Evolutionary conservation across 352 stramenopile genomes (phyloP), one percentile per base, ranked within the genome.

Genomic region (Phytophthora niederhauseri): DNA sequence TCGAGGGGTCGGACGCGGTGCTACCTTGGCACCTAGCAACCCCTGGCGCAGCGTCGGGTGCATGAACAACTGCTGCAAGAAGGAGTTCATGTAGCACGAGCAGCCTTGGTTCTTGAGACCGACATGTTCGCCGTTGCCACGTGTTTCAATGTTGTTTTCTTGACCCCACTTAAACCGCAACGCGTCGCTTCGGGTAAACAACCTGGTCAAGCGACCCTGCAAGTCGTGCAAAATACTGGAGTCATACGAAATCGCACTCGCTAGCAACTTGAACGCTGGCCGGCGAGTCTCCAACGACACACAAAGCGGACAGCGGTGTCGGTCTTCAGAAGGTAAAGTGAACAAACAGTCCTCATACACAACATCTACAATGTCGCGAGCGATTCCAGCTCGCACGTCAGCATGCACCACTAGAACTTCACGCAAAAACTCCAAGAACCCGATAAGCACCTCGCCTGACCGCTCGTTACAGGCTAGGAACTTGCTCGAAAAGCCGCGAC

Each of bases 41-140:
- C 89, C 91, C 73, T 94, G 81, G 2, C 86, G 77, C 26, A 98
- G 73, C 8, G 78, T 91, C 3, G 85, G 81, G 46, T 95, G 85
- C 85, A 97, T 97, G 62, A 97, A 99, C 11, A 99, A 74, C 67
- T 99, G 97, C 75, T 99, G 98, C 17, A 99, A 80, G 17, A 99
- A 94, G 1, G 96, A 99, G 73, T 99, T 99, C 95, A 99, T 99
- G 85, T 99, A 99, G 84, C 98, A 99, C 8, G 98, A 99, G 74
- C 97, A 99, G 52, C 98, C 98, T 71, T 99, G 97, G 72, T 99
- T 99, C 76, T 98, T 98, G 0, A 99, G 78, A 2, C 98, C 98
- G 14, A 97, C 93, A 50, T 95, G 81, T 51, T 97, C 89, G 8
- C 84, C 89, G 41, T 82, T 94, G 11, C 85, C 86, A 28, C 89